Conservation (phyloP, 495 filamentous ascomycete genomes). For the Aspergillus coremiiformis region DNA sequence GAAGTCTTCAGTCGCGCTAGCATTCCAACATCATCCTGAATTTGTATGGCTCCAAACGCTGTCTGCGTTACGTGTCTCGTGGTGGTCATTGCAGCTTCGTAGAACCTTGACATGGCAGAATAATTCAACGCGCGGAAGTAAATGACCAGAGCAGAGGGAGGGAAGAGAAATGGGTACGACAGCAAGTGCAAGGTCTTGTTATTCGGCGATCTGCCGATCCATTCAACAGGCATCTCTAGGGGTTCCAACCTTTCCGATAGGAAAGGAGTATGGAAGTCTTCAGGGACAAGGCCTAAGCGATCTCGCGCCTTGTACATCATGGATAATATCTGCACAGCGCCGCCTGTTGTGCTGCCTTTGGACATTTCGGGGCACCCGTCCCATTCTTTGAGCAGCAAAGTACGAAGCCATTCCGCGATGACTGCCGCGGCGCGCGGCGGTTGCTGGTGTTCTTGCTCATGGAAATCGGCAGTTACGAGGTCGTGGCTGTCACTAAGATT, state of each 20-base stretch:
- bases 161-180: slow-evolving; percentile 76
- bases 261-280: slow-evolving; percentile 66
- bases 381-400: slow-evolving; percentile 70
- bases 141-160: slow-evolving; percentile 59
- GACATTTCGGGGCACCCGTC: slow-evolving; percentile 63
- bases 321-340: slow-evolving; percentile 66
- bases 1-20: slow-evolving; percentile 56
- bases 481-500: slow-evolving; percentile 32
- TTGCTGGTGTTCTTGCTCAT: slow-evolving; percentile 21
- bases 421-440: slow-evolving; percentile 37
- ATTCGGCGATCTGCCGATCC: slow-evolving; percentile 48
- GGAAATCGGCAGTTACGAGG: slow-evolving; percentile 24
- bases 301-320: slow-evolving; percentile 61
- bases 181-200: slow-evolving; percentile 67
- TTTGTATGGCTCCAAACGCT: slow-evolving; percentile 37
- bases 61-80: slow-evolving; percentile 55
- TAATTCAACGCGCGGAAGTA: slow-evolving; percentile 90
- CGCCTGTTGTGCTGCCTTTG: slow-evolving; percentile 58
- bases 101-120: slow-evolving; percentile 68
- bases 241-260: slow-evolving; percentile 71
- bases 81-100: slow-evolving; percentile 59
- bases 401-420: slow-evolving; percentile 74
- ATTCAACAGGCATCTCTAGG: slow-evolving; percentile 66
- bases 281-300: slow-evolving; percentile 53
- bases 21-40: slow-evolving; percentile 43